Base-by-base conservation (phyloP, 2,329 filamentous ascomycete species). In the Escovopsis sp. region DNA sequence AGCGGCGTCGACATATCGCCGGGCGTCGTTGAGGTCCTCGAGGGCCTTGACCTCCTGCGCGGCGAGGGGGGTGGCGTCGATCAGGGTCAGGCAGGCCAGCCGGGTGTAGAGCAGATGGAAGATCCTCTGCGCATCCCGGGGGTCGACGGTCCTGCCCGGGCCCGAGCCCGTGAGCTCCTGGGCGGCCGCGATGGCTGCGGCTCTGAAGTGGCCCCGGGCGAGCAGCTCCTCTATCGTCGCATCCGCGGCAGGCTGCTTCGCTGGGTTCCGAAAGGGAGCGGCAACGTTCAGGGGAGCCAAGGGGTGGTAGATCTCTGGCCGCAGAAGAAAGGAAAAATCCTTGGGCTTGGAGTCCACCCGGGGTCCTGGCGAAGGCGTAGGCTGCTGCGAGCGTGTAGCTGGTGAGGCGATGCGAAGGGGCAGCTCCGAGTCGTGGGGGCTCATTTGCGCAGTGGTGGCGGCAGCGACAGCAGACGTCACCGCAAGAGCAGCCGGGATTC, bases 301-400 rank as follows among this genome's bases (percentile, higher is more conserved):
- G 2, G 81, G 77, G 56, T 94, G 88, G 65, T 89, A 95, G 43
- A 88, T 81, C 48, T 85, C 76, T 3, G 84, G 79, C 15, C 80
- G 76, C 10, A 91, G 73, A 37, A 95, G 76, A 57, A 82, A 89
- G 14, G 79, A 76, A 50, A 94, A 83, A 63, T 94, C 81, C 53
- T 84, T 82, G 37, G 55, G 50, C 3, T 51, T 51, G 2, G 45
- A 39, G 35, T 62, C 57, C 13, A 61, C 39, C 39, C 53, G 54
- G 9, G 56, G 47, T 16, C 51, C 48, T 8, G 56, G 53, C 2
- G 56, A 56, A 11, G 5, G 27, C 20, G 48, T 43, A 42, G 50
- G 45, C 14, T 47, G 45, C 14, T 47, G 52, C 24, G 50, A 48
- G 2, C 48, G 41, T 10, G 49, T 52, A 37, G 48, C 51, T 39